Evolutionary conservation across 202 grass and related monocot genomes (phyloP), one percentile per base, ranked within the genome.

Genomic region (Schoenoplectus tabernaemontani): DNA sequence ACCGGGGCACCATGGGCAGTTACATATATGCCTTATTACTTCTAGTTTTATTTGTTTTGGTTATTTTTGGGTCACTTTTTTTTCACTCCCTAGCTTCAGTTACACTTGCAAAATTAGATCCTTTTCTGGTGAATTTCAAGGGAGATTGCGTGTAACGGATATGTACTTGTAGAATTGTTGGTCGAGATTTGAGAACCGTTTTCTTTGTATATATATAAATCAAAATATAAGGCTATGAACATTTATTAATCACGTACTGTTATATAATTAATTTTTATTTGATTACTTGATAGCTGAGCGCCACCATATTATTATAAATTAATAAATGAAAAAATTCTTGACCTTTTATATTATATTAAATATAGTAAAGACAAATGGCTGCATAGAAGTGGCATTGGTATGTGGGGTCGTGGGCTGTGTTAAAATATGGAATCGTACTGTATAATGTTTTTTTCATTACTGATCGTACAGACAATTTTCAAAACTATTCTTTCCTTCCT

Each of bases 131-230:
- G 44, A 22, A 15, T 73, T 73, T 73, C 24, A 53, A 32, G 68
- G 68, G 68, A 73, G 23, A 33, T 53, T 72, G n/a, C n/a, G n/a
- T n/a, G n/a, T 24, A 34, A 74, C 22, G 22, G 46, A 4, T 50
- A 16, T 56, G 23, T 51, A 32, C 10, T 8, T 53, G 69, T 74
- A 13, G 28, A 74, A 23, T 46, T 46, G 46, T 73, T 73, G 15
- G 20, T 73, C 54, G 70, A 10, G 70, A 70, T 19, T 70, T 70
- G 65, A 26, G 65, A 46, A n/a, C 70, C 26, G 13, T 74, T 53
- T 5, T 34, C 2, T 66, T 23, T 74, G 44, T 71, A 47, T 9
- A 74, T 74, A 53, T 17, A 53, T 53, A 13, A 51, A 48, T 11
- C n/a, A 63, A 7, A 5, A 34, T 16, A 69, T 71, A 24, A 46